phyloP scores from a whole-genome alignment of 208 protist species.

The Trypanosoma cruzi region DNA sequence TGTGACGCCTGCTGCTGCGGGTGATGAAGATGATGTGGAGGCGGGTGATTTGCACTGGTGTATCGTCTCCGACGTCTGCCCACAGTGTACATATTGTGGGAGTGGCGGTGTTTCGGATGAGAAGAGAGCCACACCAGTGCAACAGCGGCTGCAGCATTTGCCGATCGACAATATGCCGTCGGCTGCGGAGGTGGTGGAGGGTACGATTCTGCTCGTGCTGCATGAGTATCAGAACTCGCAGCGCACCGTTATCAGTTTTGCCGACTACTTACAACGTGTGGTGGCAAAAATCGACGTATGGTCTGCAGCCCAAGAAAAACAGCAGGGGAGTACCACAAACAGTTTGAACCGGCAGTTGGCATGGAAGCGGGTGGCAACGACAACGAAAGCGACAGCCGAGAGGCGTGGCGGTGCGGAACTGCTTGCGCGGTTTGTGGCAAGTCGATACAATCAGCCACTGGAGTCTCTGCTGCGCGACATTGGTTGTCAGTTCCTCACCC shows the following conservation, averaged over 20 bases:
- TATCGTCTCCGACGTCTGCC: conserved; percentile 30
- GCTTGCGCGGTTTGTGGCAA: conserved; percentile 22
- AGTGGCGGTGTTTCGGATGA: not conserved
- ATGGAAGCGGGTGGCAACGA: not conserved
- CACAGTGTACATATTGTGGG: conserved; percentile 30
- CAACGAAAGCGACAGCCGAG: conserved; percentile 20
- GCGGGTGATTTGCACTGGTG: conserved; percentile 66
- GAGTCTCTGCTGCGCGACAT: conserved; percentile 50
- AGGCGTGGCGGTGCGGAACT: conserved; percentile 19
- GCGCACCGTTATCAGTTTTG: conserved; percentile 56
- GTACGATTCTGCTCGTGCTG: conserved; percentile 57
- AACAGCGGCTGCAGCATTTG: not conserved
- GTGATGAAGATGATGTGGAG: not conserved
- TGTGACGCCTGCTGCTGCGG: too few species aligned
- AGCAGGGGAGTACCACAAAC: not conserved
- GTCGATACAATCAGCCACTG: conserved; percentile 32
- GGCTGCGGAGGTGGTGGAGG: conserved; percentile 29
- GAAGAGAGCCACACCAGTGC: not conserved
- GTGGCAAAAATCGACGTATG: conserved; percentile 51
- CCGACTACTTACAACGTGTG: conserved; percentile 67
- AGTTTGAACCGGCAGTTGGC: not conserved
- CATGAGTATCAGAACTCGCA: conserved; percentile 57
- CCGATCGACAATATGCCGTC: not conserved
- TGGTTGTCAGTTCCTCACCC: conserved; percentile 63
- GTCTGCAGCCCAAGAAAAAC: not conserved